Conservation (phyloP, 768 basidiomycete genomes). For the Sistotremastrum niveocremeum region DNA sequence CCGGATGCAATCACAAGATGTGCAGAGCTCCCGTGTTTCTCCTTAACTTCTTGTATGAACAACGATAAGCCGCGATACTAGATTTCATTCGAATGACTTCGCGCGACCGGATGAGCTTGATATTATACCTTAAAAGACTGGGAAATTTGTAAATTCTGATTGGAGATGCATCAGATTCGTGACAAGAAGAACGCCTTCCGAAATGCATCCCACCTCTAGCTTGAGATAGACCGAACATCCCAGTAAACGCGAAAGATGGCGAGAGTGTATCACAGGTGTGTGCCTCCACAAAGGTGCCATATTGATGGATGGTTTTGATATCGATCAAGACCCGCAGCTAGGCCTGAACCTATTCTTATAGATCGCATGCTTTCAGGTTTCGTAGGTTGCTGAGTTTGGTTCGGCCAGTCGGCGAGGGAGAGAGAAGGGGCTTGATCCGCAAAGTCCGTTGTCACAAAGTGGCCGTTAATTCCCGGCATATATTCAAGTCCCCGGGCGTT, state of each 20-base stretch:
- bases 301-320: too few species aligned
- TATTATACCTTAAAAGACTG: slow-evolving; percentile 48
- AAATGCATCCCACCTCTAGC: slow-evolving; percentile 55
- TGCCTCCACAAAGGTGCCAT: slow-evolving; percentile 33
- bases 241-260: slow-evolving; percentile 37
- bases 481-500: too few species aligned
- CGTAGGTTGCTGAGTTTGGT: too few species aligned
- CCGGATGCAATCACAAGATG: slow-evolving; percentile 63
- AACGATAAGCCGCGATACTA: slow-evolving; percentile 50
- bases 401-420: too few species aligned
- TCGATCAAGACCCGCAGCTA: too few species aligned
- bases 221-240: slow-evolving; percentile 52
- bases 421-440: too few species aligned
- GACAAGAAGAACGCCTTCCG: too few species aligned
- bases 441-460: too few species aligned
- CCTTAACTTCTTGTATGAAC: slow-evolving; percentile 40
- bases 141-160: slow-evolving; percentile 55
- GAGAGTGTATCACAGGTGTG: slow-evolving; percentile 55
- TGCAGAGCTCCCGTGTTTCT: slow-evolving; percentile 34
- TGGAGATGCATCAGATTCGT: not conserved
- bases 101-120: not conserved
- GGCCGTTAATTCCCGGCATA: too few species aligned
- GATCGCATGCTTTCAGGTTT: too few species aligned
- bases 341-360: too few species aligned
- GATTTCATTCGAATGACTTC: not conserved